Evolutionary conservation across 2,329 filamentous ascomycete species (phyloP), one percentile per base, ranked within the genome.

Genomic region (Fusarium luffae): DNA sequence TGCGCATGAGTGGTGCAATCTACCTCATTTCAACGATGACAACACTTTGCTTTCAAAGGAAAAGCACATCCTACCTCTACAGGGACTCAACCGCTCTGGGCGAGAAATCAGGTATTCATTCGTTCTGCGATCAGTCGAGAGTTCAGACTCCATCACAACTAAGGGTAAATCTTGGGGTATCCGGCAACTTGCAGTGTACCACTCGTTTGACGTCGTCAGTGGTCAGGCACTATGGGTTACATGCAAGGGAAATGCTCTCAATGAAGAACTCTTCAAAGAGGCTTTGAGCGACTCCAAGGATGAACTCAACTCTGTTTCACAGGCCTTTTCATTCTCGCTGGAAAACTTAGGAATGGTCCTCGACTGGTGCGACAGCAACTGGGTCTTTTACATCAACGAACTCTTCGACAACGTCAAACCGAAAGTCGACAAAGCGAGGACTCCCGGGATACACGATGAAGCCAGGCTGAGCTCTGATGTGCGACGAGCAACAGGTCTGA

Each of bases 281-380:
- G 40, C 50, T 5, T 25, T 70, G 11, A 8, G 13, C 1, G 21
- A 55, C 42, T 54, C 7, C 4, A n/a, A 4, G 5, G 59, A 7
- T 2, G 23, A 4, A 2, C 9, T 16, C 13, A 12, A 40, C 11
- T 49, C 54, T 1, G 44, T 56, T 3, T 16, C 56, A 4, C 25
- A 25, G 1, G 28, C 60, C 0, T 71, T 71, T 3, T 19, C 44
- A 0, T 56, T 54, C 18, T 48, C 68, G 0, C 4, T 71, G 5
- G 68, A 69, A 1, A 10, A 59, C 7, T 40, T 71, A 7, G 3
- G 19, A 6, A 48, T 66, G 37, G n/a, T 71, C 9, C 48, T 71
- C 3, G 57, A 66, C 9, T 71, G 69, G 69, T 68, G 64, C 6
- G 69, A 71, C 13, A 59, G 66, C 0, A 54, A 69, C 6, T 71